phyloP scores from a whole-genome alignment of 176 grass and related monocot species.

The Oryza officinalis region DNA sequence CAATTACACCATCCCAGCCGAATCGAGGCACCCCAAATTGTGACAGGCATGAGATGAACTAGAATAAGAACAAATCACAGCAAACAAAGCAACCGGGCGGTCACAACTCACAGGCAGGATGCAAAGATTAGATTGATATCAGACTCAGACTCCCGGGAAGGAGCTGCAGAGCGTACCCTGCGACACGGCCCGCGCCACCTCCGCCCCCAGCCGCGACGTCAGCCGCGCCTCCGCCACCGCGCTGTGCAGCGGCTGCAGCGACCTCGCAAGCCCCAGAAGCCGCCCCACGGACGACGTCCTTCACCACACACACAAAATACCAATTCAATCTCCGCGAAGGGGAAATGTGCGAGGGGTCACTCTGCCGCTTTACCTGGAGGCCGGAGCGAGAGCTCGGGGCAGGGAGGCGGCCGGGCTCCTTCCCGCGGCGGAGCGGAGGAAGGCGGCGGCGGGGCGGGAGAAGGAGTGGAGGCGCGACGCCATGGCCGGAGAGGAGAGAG shows the following conservation, averaged over 20 bases:
- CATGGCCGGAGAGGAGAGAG: conserved; percentile 48
- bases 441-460: conserved; percentile 55
- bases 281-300: conserved; percentile 36
- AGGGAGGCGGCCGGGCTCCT: conserved; percentile 40
- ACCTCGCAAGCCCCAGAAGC: conserved; percentile 47
- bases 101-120: conserved; percentile 55
- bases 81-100: conserved; percentile 26
- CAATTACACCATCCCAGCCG: neutral
- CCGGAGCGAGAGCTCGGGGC: conserved; percentile 34
- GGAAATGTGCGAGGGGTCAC: neutral
- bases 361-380: conserved; percentile 38
- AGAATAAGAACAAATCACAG: conserved; percentile 3
- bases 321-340: neutral
- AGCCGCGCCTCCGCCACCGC: conserved; percentile 78
- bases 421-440: conserved; percentile 38
- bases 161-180: conserved; percentile 98
- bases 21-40: neutral
- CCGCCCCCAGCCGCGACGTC: conserved; percentile 81
- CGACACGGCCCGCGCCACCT: conserved; percentile 79
- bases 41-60: neutral
- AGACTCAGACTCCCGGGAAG: conserved; percentile 96
- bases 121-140: conserved; percentile 60
- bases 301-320: neutral
- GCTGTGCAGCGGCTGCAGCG: conserved; percentile 84
- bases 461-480: conserved; percentile 71